phyloP scores from a whole-genome alignment of 2,329 filamentous ascomycete species.

The Fusarium sp. region DNA sequence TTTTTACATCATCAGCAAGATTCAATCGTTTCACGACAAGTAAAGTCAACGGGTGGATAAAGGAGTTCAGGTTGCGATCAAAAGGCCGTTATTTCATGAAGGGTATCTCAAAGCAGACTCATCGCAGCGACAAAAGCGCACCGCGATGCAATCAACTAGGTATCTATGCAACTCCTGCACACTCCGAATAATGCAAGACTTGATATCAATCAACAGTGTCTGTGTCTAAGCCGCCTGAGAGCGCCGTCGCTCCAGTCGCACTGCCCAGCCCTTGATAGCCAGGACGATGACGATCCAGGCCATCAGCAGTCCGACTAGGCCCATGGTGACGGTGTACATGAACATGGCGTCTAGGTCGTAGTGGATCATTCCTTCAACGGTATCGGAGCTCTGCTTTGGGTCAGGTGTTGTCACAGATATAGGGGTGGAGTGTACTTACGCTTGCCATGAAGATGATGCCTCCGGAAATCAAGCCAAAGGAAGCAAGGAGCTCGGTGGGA shows the following conservation, averaged over 20 bases:
- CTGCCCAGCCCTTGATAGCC: constrained; percentile 89
- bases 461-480: constrained; percentile 89
- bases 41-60: neutral
- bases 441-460: constrained; percentile 95
- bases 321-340: constrained; percentile 89
- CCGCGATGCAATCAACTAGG: constrained; percentile 10
- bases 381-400: constrained; percentile 73
- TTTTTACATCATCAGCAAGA: neutral
- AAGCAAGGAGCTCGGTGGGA: constrained; percentile 87
- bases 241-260: constrained; percentile 56
- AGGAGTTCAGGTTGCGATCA: constrained; percentile 1
- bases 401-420: constrained; percentile 34
- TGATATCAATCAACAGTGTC: neutral
- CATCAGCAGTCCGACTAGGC: constrained; percentile 85
- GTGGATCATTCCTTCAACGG: constrained; percentile 79
- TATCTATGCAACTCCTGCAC: neutral
- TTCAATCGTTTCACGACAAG: neutral
- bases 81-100: constrained; percentile 29
- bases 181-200: neutral
- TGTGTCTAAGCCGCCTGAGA: neutral
- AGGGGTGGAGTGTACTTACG: constrained; percentile 62
- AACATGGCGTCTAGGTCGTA: constrained; percentile 91
- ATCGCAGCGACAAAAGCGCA: constrained; percentile 13
- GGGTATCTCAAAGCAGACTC: constrained; percentile 44
- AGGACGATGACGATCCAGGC: constrained; percentile 83